Evolutionary conservation across 345 rosid species (phyloP), one percentile per base, ranked within the genome.

Genomic region (Luvunga scandens): DNA sequence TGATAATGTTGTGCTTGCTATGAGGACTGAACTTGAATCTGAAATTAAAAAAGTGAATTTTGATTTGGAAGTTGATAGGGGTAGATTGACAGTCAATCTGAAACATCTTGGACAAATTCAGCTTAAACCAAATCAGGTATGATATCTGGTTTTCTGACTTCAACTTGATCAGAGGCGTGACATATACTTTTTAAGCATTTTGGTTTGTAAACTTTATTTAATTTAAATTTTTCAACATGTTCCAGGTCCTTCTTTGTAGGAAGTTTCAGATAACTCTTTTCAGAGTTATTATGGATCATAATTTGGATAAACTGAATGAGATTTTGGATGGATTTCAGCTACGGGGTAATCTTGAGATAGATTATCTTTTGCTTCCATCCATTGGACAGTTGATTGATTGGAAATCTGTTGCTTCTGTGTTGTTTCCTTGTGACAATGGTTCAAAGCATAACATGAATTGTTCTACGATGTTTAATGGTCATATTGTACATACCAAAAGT

Each of bases 361-460:
- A 95, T 83, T 95, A 91, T 85, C 81, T 94, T 60, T 80, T 95
- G 64, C 88, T 94, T 34, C 97, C 99, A 48, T 80, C 87, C 22
- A 71, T 65, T 71, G 33, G 63, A 16, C 78, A 75, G 45, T 67
- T 72, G 31, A 83, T 95, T 60, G 85, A 91, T 75, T 95, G 99
- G 99, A 70, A 6, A 7, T 72, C 88, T 16, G 78, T 94, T 2
- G 22, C 7, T 48, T 92, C 97, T 4, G 88, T 85, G 33, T 31
- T 39, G n/a, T 84, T 84, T 75, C 76, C 87, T 24, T 25, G 28
- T 56, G 67, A 71, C 33, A 71, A 81, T 77, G 78, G 27, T 30
- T 14, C 34, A 66, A 59, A 82, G 48, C 66, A 73, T 72, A 90
- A 87, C 57, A 4, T 38, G 21, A 73, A 73, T 45, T 79, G 91